phyloP scores from a whole-genome alignment of 208 protist species.

The Wallacemonas sp. region DNA sequence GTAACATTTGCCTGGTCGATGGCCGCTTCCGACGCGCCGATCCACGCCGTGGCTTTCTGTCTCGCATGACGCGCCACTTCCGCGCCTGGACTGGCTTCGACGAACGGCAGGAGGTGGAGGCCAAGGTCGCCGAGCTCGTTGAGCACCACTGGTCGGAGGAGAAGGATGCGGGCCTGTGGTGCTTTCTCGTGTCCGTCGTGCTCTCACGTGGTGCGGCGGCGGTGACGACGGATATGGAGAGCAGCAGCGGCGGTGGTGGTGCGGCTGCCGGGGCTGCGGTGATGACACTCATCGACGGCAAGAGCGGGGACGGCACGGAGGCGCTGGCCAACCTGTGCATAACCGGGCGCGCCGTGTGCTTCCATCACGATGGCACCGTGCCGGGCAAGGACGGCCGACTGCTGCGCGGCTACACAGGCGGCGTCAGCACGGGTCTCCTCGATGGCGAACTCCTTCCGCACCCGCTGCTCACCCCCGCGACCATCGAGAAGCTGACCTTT shows the following conservation, averaged over 20 bases:
- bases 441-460: constrained; percentile 17
- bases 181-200: constrained; percentile 72
- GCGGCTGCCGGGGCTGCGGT: background rate
- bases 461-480: background rate
- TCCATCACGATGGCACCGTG: constrained; percentile 38
- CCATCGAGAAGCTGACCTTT: constrained; percentile 20
- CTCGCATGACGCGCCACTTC: constrained; percentile 8
- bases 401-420: constrained; percentile 28
- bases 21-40: constrained; percentile 17
- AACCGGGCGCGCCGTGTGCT: constrained; percentile 29
- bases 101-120: constrained; percentile 43
- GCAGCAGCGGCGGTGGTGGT: background rate
- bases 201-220: constrained; percentile 58
- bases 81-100: constrained; percentile 38
- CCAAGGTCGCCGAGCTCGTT: constrained; percentile 29
- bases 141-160: constrained; percentile 54
- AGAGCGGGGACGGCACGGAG: constrained; percentile 37
- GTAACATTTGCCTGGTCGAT: constrained; percentile 63
- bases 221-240: constrained; percentile 33
- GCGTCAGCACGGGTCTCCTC: constrained; percentile 37
- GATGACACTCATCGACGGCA: constrained; percentile 20
- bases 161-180: constrained; percentile 61
- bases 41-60: constrained; percentile 1
- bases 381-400: constrained; percentile 14
- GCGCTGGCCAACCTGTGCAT: constrained; percentile 60